These are phyloP conservation scores for Pulveroboletus ravenelii DNA, from an alignment of 768 basidiomycete species.

Conservation along the genomic window DNA sequence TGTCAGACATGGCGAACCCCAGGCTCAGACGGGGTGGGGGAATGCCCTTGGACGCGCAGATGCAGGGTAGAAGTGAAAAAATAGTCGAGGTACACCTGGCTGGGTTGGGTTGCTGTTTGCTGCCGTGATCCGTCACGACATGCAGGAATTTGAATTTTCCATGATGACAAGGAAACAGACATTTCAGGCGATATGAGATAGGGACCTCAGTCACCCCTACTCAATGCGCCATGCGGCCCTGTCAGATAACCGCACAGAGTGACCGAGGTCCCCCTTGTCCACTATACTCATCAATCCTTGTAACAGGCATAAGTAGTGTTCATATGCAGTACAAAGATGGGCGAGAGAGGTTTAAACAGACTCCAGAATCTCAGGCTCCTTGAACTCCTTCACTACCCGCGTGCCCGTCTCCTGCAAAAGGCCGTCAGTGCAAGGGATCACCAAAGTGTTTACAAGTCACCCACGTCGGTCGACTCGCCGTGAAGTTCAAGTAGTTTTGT, in stretches of 20 bases:
- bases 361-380: conserved; percentile 93
- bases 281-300: conserved; percentile 12
- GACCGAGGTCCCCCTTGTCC: neutral
- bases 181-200: neutral
- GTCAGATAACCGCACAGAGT: neutral
- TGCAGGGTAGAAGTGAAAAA: conserved; percentile 3
- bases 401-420: conserved; percentile 81
- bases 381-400: conserved; percentile 92
- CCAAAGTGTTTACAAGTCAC: conserved; percentile 25
- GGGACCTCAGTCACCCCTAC: neutral
- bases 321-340: conserved; percentile 36
- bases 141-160: neutral
- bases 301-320: conserved; percentile 27
- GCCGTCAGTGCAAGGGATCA: conserved; percentile 3
- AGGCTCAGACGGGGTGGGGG: neutral
- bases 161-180: neutral
- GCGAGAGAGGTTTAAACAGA: conserved; percentile 65
- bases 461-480: conserved; percentile 88
- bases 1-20: conserved; percentile 59
- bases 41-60: neutral
- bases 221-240: too few relatives aligned
- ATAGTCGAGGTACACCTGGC: too few relatives aligned
- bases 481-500: conserved; percentile 95
- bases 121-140: conserved; percentile 12
- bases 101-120: neutral